Evolutionary conservation across 2,329 filamentous ascomycete species (phyloP), one percentile per base, ranked within the genome.

Genomic region (Epichloe festucae): DNA sequence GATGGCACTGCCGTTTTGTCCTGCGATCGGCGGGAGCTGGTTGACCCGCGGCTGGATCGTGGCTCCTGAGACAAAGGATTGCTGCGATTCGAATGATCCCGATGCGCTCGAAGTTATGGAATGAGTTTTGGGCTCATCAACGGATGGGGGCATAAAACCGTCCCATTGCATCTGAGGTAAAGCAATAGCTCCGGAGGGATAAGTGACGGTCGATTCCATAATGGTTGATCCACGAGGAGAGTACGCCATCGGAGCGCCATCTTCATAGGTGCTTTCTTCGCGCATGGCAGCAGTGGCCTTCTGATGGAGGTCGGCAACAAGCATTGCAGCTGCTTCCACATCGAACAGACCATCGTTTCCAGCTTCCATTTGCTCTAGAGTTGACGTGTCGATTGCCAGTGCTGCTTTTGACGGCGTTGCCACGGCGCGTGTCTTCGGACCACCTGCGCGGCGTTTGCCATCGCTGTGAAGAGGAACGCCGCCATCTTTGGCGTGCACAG

Each of bases 271-370:
- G 59, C 73, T 74, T 55, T 72, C 74, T 58, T 74, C 70, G 52
- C 79, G 77, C 70, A 81, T 88, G 61, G 82, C 82, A 36, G 76
- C 75, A 43, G 90, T 91, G 62, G 77, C 90, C 75, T 96, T 96
- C 75, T 96, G 89, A 72, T 95, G 91, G 66, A 97, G 85, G 72
- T 97, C 90, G 66, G 91, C 93, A 74, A 98, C 94, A 68, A 98
- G 81, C 89, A 97, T 96, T 60, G 93, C 93, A 60, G 93, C 93
- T 62, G 91, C 89, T 76, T 98, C 91, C 64, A 96, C 86, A 67
- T 96, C 93, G 65, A 96, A 90, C 71, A 91, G 85, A 67, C 84
- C 85, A 68, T 96, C 91, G 67, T 84, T 87, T 71, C 84, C 87
- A 62, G 85, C 87, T 70, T 95, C 89, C 64, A 97, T 89, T 70